Evolutionary conservation across 805 yeast genomes (phyloP).

Genomic region (Metschnikowia anglica): DNA sequence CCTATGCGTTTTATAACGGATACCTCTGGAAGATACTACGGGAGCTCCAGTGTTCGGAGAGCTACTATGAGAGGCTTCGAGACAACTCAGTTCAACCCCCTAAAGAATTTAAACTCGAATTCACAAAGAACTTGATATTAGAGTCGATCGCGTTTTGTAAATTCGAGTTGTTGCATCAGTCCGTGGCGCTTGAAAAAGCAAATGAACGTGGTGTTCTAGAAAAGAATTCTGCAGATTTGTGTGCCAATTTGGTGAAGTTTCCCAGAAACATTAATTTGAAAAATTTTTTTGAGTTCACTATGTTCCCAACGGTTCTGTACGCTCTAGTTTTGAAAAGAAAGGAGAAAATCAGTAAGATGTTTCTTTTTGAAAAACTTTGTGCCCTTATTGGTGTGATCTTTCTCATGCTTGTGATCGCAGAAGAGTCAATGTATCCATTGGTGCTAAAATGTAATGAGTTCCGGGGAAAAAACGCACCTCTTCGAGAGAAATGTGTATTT

Average conservation of each 20-base stretch:
- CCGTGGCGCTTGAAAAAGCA: conserved; percentile 26
- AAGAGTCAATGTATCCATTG: conserved; percentile 70
- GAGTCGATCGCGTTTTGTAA: conserved; percentile 66
- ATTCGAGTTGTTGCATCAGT: conserved; percentile 66
- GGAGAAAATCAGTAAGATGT: conserved; percentile 61
- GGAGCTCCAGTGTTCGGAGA: conserved; percentile 53
- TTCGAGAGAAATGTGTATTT: conserved; percentile 4
- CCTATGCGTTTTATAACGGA: conserved; percentile 90
- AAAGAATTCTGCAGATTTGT: conserved; percentile 11
- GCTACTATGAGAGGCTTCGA: conserved; percentile 28
- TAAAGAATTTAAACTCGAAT: conserved; percentile 28
- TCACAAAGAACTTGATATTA: conserved; percentile 16
- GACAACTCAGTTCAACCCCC: conserved; percentile 32
- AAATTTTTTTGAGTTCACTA: conserved; percentile 74
- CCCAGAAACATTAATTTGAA: conserved; percentile 67
- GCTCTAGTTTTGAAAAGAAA: conserved; percentile 83
- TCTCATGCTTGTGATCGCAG: conserved; percentile 79
- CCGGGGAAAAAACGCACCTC: conserved; percentile 27
- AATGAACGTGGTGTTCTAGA: conserved; percentile 17
- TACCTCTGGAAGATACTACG: conserved; percentile 67
- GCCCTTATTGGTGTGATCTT: conserved; percentile 88
- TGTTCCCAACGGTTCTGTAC: conserved; percentile 88
- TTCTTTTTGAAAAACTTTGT: conserved; percentile 62
- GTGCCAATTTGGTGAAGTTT: conserved; percentile 41
- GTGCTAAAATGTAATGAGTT: conserved; percentile 59